Percentiles rank a stretch among this genome's conserved stretches.
Evolutionary conservation across 2,329 filamentous ascomycete species (phyloP).

Genomic region (Claviceps purpurea): DNA sequence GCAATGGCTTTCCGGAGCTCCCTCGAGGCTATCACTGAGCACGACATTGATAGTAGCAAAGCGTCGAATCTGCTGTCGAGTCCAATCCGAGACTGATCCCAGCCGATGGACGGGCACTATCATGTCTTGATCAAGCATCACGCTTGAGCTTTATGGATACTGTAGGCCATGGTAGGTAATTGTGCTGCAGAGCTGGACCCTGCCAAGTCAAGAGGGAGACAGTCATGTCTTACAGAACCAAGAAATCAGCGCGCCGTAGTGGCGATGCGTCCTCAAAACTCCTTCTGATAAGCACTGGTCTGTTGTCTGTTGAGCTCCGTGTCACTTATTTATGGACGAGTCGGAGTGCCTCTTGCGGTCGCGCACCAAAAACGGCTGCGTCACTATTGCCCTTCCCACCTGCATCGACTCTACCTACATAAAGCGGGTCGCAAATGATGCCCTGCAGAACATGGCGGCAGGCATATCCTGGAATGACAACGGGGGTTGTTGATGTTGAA

Average conservation of each 20-base stretch:
- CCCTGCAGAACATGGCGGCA: slow-evolving; percentile 4
- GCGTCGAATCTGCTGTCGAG: no score
- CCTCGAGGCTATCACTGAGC: neutral
- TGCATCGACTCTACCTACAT: neutral
- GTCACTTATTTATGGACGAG: neutral
- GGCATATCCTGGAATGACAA: neutral
- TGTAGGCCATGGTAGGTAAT: neutral
- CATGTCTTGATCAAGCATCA: neutral
- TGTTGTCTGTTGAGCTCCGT: neutral
- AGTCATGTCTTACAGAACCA: neutral
- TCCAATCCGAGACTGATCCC: no score
- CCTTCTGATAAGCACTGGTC: no score
- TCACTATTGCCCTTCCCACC: neutral
- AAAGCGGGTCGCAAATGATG: neutral
- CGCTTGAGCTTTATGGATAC: neutral
- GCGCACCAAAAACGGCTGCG: neutral
- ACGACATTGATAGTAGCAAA: neutral
- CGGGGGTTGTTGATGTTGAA: no score
- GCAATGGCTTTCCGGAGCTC: neutral
- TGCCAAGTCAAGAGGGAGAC: neutral
- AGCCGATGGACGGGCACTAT: neutral
- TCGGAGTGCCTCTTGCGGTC: neutral
- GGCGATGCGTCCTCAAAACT: no score
- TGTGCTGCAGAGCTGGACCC: neutral
- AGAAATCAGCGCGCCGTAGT: no score